Evolutionary conservation across 768 basidiomycete species (phyloP).

Genomic region (Artomyces pyxidatus): DNA sequence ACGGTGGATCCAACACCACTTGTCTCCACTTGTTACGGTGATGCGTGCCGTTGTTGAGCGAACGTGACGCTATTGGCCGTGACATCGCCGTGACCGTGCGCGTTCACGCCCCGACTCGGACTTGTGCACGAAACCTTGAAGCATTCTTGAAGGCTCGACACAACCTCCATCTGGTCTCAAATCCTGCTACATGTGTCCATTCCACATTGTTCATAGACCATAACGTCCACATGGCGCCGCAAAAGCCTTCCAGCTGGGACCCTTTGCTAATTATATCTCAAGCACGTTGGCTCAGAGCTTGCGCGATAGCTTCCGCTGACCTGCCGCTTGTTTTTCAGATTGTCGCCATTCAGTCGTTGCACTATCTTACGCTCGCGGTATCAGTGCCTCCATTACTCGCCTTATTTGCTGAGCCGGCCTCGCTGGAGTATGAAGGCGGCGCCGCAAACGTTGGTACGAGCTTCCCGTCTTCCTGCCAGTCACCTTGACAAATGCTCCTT

Average conservation of each 20-base stretch:
- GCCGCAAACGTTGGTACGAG: constrained; percentile 68
- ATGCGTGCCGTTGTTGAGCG: too few relatives aligned
- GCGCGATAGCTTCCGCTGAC: neutral
- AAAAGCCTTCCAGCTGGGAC: constrained; percentile 68
- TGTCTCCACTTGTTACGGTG: too few relatives aligned
- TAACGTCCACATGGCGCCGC: constrained; percentile 24
- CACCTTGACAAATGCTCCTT: constrained; percentile 1
- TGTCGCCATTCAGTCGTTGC: constrained; percentile 84
- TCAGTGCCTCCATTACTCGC: constrained; percentile 74
- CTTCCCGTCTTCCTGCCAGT: neutral
- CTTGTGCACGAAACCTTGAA: too few relatives aligned
- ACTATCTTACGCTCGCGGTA: constrained; percentile 84
- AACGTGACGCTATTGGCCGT: too few relatives aligned
- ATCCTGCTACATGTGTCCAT: neutral
- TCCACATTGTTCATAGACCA: neutral
- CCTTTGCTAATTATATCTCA: constrained; percentile 83
- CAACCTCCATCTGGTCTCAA: too few relatives aligned
- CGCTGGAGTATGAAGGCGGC: constrained; percentile 69
- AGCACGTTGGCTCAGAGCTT: constrained; percentile 38
- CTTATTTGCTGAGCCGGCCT: constrained; percentile 64
- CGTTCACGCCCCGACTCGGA: too few relatives aligned
- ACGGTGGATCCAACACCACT: too few relatives aligned
- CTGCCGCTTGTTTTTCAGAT: constrained; percentile 45
- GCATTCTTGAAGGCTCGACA: too few relatives aligned
- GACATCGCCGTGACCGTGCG: too few relatives aligned